These are phyloP conservation scores for Collybiopsis confluens DNA, from an alignment of 768 basidiomycete genomes.

Conservation along the genomic window DNA sequence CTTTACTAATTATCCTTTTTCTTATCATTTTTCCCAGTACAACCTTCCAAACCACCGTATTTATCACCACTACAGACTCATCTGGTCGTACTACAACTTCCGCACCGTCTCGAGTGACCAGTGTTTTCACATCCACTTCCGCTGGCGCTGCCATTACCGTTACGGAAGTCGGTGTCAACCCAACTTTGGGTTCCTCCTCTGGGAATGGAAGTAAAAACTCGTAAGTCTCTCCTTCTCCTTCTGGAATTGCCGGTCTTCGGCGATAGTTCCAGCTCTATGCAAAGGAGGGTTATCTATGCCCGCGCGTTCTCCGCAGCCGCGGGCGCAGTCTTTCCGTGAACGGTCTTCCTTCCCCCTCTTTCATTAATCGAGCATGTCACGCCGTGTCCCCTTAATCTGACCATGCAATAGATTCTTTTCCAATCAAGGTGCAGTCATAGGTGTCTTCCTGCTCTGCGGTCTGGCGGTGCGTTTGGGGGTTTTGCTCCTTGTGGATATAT, in stretches of 20 bases:
- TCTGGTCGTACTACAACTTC: slow-evolving; percentile 43
- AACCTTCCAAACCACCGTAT: slow-evolving; percentile 49
- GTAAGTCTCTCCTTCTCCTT: slow-evolving; percentile 29
- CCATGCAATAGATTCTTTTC: slow-evolving; percentile 75
- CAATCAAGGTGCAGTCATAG: slow-evolving; percentile 88
- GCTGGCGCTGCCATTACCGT: slow-evolving; percentile 53
- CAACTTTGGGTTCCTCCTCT: slow-evolving; percentile 55
- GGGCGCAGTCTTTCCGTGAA: too few species aligned
- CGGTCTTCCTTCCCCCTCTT: slow-evolving; percentile 5
- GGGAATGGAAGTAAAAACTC: slow-evolving; percentile 34
- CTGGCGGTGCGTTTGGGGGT: slow-evolving; percentile 47
- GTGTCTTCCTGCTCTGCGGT: slow-evolving; percentile 87
- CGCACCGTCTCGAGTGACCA: slow-evolving; percentile 56
- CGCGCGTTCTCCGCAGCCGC: too few species aligned
- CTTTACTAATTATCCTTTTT: slow-evolving; percentile 17
- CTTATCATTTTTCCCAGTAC: slow-evolving; percentile 30
- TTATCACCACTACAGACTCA: slow-evolving; percentile 57
- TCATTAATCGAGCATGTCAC: too few species aligned
- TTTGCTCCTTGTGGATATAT: too few species aligned
- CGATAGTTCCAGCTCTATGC: neutral
- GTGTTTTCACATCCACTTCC: slow-evolving; percentile 49
- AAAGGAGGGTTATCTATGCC: too few species aligned
- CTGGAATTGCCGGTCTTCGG: neutral
- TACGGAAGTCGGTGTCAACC: slow-evolving; percentile 65
- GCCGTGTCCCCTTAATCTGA: too few species aligned